A percentile compares a stretch with the other conserved stretches of the same genome.
These are phyloP conservation scores for Lenzites betulinus DNA, from an alignment of 768 basidiomycete species.

Conservation along the genomic window DNA sequence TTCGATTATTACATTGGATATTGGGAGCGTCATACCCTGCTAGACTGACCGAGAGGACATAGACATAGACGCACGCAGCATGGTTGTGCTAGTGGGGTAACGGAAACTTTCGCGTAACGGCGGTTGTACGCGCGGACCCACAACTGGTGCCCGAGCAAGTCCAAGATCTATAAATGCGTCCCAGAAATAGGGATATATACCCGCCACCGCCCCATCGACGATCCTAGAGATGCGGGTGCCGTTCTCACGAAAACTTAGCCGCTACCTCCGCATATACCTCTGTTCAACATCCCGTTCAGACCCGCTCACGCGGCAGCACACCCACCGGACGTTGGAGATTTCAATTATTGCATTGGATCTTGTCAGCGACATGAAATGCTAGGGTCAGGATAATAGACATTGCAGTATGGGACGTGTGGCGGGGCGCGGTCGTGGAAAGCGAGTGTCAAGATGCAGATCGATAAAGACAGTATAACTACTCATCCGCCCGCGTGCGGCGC, in stretches of 20 bases:
- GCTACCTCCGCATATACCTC: too few relatives aligned
- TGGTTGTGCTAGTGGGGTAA: too few relatives aligned
- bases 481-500: slow-evolving; percentile 40
- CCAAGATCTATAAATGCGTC: too few relatives aligned
- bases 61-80: too few relatives aligned
- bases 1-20: background rate
- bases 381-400: slow-evolving; percentile 30
- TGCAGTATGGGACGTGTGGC: slow-evolving; percentile 28
- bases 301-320: too few relatives aligned
- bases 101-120: too few relatives aligned
- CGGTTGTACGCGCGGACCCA: too few relatives aligned
- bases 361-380: slow-evolving; percentile 31
- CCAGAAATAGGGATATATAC: slow-evolving; percentile 24
- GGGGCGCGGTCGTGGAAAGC: background rate
- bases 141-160: too few relatives aligned
- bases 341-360: slow-evolving; percentile 28
- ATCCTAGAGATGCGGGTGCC: slow-evolving; percentile 12
- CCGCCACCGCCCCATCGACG: slow-evolving; percentile 22
- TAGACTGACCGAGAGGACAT: too few relatives aligned
- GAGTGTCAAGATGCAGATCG: slow-evolving; percentile 28
- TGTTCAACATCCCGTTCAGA: too few relatives aligned
- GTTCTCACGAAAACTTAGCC: too few relatives aligned
- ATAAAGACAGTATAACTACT: slow-evolving; percentile 20
- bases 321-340: slow-evolving; percentile 14
- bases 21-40: background rate